These are phyloP conservation scores for Cladosporium phlei DNA, from an alignment of 2,329 filamentous ascomycete species.

Conservation along the genomic window DNA sequence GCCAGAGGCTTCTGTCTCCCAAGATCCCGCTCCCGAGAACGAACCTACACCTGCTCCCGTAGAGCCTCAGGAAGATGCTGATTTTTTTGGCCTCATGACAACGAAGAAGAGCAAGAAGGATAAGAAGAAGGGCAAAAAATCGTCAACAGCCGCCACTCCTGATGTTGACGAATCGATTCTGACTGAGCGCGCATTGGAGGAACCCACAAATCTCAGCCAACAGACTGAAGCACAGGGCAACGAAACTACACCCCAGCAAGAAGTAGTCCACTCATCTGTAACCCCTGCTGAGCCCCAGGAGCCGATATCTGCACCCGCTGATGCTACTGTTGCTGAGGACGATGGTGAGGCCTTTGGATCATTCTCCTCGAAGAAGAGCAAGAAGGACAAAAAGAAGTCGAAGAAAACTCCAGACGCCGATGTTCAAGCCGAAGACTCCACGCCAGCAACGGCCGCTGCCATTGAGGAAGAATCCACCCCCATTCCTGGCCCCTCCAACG, in stretches of 20 bases:
- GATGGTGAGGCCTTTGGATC: slow-evolving; percentile 20
- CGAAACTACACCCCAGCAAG: background rate
- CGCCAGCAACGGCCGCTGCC: background rate
- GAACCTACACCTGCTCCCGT: background rate
- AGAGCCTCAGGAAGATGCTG: slow-evolving; percentile 18
- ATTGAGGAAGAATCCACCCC: background rate
- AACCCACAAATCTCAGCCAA: background rate
- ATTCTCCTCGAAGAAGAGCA: slow-evolving; percentile 31
- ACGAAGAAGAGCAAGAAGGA: slow-evolving; percentile 39
- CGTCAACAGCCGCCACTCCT: background rate
- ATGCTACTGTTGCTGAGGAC: slow-evolving; percentile 7
- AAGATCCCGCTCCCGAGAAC: background rate
- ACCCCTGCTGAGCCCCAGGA: background rate
- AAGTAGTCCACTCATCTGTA: no score
- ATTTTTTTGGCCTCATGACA: slow-evolving; percentile 18
- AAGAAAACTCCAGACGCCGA: slow-evolving; percentile 14
- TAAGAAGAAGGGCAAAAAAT: slow-evolving; percentile 36
- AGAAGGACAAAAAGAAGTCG: slow-evolving; percentile 42
- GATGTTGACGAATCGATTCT: background rate
- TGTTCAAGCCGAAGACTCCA: background rate
- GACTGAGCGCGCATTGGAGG: background rate
- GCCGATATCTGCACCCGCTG: slow-evolving; percentile 13
- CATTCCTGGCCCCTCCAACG: background rate
- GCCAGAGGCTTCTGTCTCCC: background rate
- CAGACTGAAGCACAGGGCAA: background rate